Base-by-base conservation (phyloP, 169 alveolate genomes). In the Plasmodium sp. region DNA sequence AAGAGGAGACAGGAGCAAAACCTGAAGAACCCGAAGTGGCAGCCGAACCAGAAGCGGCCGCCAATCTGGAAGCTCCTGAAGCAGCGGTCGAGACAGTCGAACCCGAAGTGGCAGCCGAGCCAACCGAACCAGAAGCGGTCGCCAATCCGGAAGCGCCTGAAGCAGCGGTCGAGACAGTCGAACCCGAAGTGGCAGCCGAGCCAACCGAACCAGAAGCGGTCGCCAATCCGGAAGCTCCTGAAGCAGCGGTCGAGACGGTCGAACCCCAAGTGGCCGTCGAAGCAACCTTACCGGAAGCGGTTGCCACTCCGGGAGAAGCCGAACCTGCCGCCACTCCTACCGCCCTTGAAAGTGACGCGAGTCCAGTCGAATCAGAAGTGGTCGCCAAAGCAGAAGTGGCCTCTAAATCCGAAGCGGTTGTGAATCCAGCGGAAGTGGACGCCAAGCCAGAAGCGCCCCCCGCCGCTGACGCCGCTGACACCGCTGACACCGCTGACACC, bases 181-280 rank as follows among this genome's bases (percentile, higher is more conserved):
- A 39, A 39, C 45, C 45, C 5, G 27, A 0, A 22, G 27, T 22
- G 27, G 27, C 27, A 22, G 27, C 27, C 27, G 27, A 22, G 27
- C 27, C 27, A 22, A 0, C 27, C 27, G 27, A 22, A 22, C 27
- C 27, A 22, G 45, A 39, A 39, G 45, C 45, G 45, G 45, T 9
- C 45, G 45, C 45, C 45, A 39, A 39, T 2, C 45, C 1, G 45
- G 92, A 93, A 71, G 93, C 51, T 56, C 92, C 73, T 6, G 84
- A 84, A 33, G 95, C 54, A 51, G 56, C 36, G 3, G 67, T 34
- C 6, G 96, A 73, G 74, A 71, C 34, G 18, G 93, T 81, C 81
- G 96, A 39, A 39, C 45, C 45, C 0, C 9, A 39, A 39, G 45
- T 2, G 27, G 27, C 27, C 2, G 5, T 7, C 2, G 45, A 1